A percentile compares a stretch with the other conserved stretches of the same genome.
phyloP scores from a whole-genome alignment of 1,284 basidiomycete species.

The Stereum hirsutum region DNA sequence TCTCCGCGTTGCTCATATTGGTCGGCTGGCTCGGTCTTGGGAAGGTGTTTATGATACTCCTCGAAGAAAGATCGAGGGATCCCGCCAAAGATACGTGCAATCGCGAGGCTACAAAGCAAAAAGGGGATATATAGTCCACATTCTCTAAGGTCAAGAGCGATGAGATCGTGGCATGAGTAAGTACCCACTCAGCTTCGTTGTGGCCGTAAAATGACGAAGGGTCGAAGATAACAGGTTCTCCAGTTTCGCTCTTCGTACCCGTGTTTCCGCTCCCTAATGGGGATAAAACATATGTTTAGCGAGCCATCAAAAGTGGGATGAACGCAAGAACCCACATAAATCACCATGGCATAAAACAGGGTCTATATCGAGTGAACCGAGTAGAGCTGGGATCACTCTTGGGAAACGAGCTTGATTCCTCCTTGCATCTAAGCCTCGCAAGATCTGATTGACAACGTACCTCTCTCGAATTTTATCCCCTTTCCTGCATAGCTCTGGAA shows the following conservation, averaged over 20 bases:
- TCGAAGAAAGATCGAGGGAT: slow-evolving; percentile 64
- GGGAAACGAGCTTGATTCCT: background rate
- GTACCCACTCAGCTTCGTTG: slow-evolving; percentile 74
- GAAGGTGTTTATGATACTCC: slow-evolving; percentile 63
- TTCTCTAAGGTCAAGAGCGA: no score
- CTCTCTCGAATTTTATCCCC: slow-evolving; percentile 46
- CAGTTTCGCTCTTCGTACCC: slow-evolving; percentile 45
- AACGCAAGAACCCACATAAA: slow-evolving; percentile 62
- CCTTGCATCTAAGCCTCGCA: background rate
- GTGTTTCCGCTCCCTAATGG: slow-evolving; percentile 58
- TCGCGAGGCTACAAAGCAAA: slow-evolving; percentile 51
- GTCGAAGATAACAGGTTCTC: slow-evolving; percentile 71
- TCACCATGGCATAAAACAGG: slow-evolving; percentile 84
- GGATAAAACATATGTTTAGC: background rate
- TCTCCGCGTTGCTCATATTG: slow-evolving; percentile 65
- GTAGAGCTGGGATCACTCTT: slow-evolving; percentile 72
- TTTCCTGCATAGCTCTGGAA: slow-evolving; percentile 38
- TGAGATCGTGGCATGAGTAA: background rate
- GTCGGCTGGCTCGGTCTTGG: slow-evolving; percentile 58
- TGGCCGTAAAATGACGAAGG: slow-evolving; percentile 81
- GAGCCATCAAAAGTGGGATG: background rate
- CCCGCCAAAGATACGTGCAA: slow-evolving; percentile 80
- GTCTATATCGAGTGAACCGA: slow-evolving; percentile 49
- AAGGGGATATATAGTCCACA: background rate
- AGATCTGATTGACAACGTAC: slow-evolving; percentile 28